A percentile compares a stretch with the other conserved stretches of the same genome.
Evolutionary conservation across 352 stramenopile species (phyloP).

Genomic region (Globisporangium perplexum): DNA sequence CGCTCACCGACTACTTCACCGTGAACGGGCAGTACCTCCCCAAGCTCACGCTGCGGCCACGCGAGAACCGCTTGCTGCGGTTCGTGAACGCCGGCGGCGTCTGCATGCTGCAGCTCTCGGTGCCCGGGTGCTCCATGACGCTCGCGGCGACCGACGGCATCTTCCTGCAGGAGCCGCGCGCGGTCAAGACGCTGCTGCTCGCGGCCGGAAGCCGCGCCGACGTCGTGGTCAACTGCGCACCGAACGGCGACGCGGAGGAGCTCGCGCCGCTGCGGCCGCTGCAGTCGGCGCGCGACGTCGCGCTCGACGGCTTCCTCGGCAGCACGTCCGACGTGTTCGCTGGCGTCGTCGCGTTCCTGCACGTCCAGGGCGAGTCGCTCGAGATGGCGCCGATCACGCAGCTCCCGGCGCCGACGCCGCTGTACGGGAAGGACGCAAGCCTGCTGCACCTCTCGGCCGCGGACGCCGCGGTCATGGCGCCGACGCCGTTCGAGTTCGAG

Average conservation of each 20-base stretch:
- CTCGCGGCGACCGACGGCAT: constrained; percentile 55
- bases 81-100: constrained; percentile 57
- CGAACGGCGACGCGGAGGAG: constrained; percentile 6
- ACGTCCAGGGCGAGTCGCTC: constrained; percentile 32
- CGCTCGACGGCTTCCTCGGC: constrained; percentile 45
- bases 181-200: constrained; percentile 40
- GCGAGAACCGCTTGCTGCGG: constrained; percentile 52
- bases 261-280: constrained; percentile 43
- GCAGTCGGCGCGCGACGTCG: constrained; percentile 37
- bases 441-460: constrained; percentile 26
- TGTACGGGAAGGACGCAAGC: constrained; percentile 36
- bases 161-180: constrained; percentile 32
- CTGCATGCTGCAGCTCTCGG: constrained; percentile 42
- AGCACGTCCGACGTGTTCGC: constrained; percentile 48
- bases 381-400: constrained; percentile 22
- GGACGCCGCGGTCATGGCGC: constrained; percentile 26
- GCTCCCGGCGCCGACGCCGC: constrained; percentile 26
- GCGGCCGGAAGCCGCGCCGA: constrained; percentile 53
- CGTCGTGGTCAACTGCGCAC: constrained; percentile 52
- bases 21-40: constrained; percentile 72
- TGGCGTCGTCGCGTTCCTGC: constrained; percentile 55
- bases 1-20: constrained; percentile 50
- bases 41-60: constrained; percentile 42
- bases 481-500: constrained; percentile 40
- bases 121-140: constrained; percentile 56